Base-by-base conservation (phyloP, 768 basidiomycete species). In the Sutorius australiensis region DNA sequence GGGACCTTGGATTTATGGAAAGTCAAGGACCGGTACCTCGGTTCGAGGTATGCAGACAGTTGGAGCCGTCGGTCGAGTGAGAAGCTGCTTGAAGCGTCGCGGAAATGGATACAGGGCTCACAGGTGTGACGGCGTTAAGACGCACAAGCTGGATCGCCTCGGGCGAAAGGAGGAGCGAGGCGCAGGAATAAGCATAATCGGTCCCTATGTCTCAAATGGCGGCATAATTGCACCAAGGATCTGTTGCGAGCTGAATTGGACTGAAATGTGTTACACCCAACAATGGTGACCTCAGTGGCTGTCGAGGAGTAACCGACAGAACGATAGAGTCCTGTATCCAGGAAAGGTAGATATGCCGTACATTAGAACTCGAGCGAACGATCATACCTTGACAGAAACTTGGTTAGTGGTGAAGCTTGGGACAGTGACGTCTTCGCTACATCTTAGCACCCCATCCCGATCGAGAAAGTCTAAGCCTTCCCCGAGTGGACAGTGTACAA, bases 181-280 rank as follows among this genome's bases (percentile, higher is more conserved):
- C 24, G 24, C 24, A 24, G 4, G 24, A 24, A 24, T 24, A 24
- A 24, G 24, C 24, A 24, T 4, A 31, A 44, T 43, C 7, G 36
- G 17, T 16, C n/a, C 39, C 14, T 34, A 32, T 39, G 24, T 24
- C 37, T 5, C 16, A n/a, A 2, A 11, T 37, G 19, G 53, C 33
- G 10, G 13, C 17, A 17, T 48, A 50, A 38, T 55, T 50, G n/a
- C 66, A 57, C 72, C 75, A 83, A 1, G 82, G 68, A 55, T 87
- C 82, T 2, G 84, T 84, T 34, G 81, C 82, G 30, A 87, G 62
- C 46, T 77, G 73, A 45, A 86, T 79, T 1, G 82, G 78, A 53
- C 81, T 72, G 12, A 71, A 71, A 44, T 82, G 61, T 61, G 77
- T 77, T 16, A 63, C 53, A 21, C 63, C 76, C 51, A 49, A 59